Evolutionary conservation across 345 rosid genomes (phyloP).

Genomic region (Capsella bursapastoris): DNA sequence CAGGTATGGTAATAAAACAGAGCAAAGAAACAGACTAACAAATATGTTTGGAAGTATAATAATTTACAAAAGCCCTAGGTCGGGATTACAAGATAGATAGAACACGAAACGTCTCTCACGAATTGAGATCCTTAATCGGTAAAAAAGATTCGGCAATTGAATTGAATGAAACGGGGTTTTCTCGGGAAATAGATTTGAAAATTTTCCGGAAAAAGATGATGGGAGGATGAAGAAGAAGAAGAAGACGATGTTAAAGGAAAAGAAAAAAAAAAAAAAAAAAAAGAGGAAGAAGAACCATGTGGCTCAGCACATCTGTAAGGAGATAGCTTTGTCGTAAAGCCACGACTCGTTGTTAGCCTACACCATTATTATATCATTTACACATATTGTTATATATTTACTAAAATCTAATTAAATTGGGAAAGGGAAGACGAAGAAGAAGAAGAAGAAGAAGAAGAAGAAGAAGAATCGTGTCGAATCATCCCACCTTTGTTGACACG

Average conservation of each 20-base stretch:
- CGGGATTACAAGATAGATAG: slow-evolving; percentile 30
- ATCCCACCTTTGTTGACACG: neutral
- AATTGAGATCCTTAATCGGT: slow-evolving; percentile 42
- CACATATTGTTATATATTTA: too few species aligned
- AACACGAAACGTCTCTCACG: slow-evolving; percentile 32
- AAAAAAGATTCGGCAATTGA: too few species aligned
- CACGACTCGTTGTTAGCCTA: slow-evolving; percentile 35
- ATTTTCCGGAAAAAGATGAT: slow-evolving; percentile 9
- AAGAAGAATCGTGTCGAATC: slow-evolving; percentile 14
- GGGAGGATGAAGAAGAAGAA: slow-evolving; percentile 9
- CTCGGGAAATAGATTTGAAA: slow-evolving; percentile 9
- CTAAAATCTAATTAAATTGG: too few species aligned
- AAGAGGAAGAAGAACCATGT: slow-evolving; percentile 33
- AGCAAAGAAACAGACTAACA: slow-evolving; percentile 7
- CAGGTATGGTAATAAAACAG: slow-evolving; percentile 27
- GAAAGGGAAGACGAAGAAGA: neutral
- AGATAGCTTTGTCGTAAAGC: slow-evolving; percentile 39
- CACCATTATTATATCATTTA: neutral
- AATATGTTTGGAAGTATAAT: neutral
- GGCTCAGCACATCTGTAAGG: slow-evolving; percentile 34
- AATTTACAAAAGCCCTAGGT: slow-evolving; percentile 5
- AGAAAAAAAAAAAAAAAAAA: neutral
- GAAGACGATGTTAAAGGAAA: slow-evolving; percentile 20
- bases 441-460: neutral
- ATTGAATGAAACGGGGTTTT: slow-evolving; percentile 23